Conservation (phyloP, 2,329 filamentous ascomycete genomes). For the Fusarium sp. region DNA sequence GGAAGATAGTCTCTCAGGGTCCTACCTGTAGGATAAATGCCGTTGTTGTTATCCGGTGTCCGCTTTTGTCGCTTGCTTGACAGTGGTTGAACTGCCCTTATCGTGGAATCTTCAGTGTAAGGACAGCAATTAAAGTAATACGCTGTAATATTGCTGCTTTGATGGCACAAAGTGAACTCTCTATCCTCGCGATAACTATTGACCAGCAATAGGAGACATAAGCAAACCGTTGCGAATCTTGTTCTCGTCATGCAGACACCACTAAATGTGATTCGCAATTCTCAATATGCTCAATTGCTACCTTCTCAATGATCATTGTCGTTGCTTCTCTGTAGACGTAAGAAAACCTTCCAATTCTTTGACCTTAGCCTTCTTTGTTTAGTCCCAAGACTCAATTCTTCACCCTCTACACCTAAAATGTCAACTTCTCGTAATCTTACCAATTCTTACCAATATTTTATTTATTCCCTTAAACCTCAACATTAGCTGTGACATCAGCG, state of each 20-base stretch:
- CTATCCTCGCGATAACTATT: not conserved
- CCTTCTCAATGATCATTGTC: not conserved
- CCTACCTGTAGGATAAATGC: not conserved
- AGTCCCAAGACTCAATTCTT: too few relatives aligned
- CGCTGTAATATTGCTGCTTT: not conserved
- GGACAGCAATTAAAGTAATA: not conserved
- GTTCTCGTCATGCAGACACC: not conserved
- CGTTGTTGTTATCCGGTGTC: not conserved
- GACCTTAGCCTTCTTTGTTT: not conserved
- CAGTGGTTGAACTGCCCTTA: not conserved
- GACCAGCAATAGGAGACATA: too few relatives aligned
- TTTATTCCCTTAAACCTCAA: not conserved
- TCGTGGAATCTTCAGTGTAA: too few relatives aligned
- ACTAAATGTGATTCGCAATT: not conserved
- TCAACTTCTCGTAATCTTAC: constrained; percentile 6
- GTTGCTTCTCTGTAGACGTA: not conserved
- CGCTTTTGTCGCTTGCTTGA: not conserved
- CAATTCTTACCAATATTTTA: constrained; percentile 15
- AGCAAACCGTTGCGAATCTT: not conserved
- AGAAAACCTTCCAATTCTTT: not conserved
- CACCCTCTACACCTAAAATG: not conserved
- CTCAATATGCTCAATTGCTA: not conserved
- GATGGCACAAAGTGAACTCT: not conserved
- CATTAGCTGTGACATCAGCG: constrained; percentile 23
- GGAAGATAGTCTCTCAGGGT: not conserved